Evolutionary conservation across 306 rosid genomes (phyloP), one percentile per base, ranked within the genome.

Genomic region (Cucumis hystrix): DNA sequence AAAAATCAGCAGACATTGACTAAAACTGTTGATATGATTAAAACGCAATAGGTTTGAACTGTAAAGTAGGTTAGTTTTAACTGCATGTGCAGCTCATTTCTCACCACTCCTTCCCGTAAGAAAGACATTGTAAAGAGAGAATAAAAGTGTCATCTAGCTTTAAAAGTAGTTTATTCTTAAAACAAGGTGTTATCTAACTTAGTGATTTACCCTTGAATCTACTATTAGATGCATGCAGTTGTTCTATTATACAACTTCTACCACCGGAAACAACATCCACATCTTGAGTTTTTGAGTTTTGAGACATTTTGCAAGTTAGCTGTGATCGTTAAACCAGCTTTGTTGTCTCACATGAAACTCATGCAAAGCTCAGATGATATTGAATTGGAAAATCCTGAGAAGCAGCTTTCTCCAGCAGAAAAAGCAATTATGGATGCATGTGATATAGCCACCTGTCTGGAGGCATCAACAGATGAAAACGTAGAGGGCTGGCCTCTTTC

Each of bases 221-320:
- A 25, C 51, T 74, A 82, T 75, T 67, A 93, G 98, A 85, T 93
- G 91, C 96, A 81, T 82, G 89, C 97, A 14, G 88, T 81, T 80
- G 90, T 91, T 85, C 54, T 93, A 61, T 79, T 93, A 77, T 89
- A 91, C 89, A 93, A 93, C 85, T 91, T 88, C 86, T 88, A 88
- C 89, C 89, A 88, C 83, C 79, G 92, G 82, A 93, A 85, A 75
- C 86, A 82, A 13, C 81, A 82, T 43, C 91, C 89, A 33, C 80
- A 83, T 60, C 87, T 93, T 72, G 86, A 72, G 56, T 81, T 83
- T 84, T 80, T 93, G 39, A 82, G 84, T 77, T 89, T 93, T 41
- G 80, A 84, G 60, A 88, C 86, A 62, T 91, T 93, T 81, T 91
- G 91, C 85, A 86, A 93, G 87, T 82, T 89, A 89, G 81, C 77